A percentile compares a stretch with the other conserved stretches of the same genome.
Evolutionary conservation across 2,329 filamentous ascomycete species (phyloP).

Genomic region (Phaeosphaeriaceae sp.): DNA sequence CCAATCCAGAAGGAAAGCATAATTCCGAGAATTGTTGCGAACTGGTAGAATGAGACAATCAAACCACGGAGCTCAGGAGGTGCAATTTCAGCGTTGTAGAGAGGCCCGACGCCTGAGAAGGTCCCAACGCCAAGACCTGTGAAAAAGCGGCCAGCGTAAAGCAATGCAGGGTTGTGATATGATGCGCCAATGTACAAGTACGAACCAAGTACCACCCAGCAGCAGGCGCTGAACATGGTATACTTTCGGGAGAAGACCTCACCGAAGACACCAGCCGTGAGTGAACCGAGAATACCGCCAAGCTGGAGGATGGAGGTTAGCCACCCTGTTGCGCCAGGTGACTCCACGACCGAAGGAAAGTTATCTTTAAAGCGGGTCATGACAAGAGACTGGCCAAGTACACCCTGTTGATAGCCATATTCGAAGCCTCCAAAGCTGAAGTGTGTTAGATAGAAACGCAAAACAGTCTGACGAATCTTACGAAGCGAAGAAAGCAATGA

Average conservation of each 20-base stretch:
- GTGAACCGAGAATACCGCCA: constrained; percentile 54
- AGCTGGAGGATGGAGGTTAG: constrained; percentile 63
- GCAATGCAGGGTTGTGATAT: not conserved
- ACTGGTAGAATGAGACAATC: constrained; percentile 57
- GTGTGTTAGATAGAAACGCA: constrained; percentile 57
- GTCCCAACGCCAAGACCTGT: not conserved
- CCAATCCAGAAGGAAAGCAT: constrained; percentile 62
- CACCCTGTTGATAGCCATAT: constrained; percentile 58
- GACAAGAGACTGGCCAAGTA: constrained; percentile 55
- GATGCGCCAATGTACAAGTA: constrained; percentile 59
- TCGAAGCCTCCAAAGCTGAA: constrained; percentile 60
- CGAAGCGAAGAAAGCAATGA: constrained; percentile 42
- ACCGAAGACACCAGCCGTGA: constrained; percentile 55
- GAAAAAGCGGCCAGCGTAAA: no score
- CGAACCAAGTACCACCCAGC: constrained; percentile 57
- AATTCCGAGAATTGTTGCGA: constrained; percentile 56
- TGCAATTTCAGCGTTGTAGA: constrained; percentile 62
- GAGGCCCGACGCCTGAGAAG: constrained; percentile 53
- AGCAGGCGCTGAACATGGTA: constrained; percentile 60
- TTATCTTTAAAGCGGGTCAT: constrained; percentile 59
- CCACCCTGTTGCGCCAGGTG: constrained; percentile 53
- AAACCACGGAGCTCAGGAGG: constrained; percentile 58
- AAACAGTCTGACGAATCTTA: constrained; percentile 40
- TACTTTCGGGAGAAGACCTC: constrained; percentile 61
- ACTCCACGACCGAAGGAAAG: constrained; percentile 53